Evolutionary conservation across 768 basidiomycete genomes (phyloP), one percentile per base, ranked within the genome.

Genomic region (Lactarius sp.): DNA sequence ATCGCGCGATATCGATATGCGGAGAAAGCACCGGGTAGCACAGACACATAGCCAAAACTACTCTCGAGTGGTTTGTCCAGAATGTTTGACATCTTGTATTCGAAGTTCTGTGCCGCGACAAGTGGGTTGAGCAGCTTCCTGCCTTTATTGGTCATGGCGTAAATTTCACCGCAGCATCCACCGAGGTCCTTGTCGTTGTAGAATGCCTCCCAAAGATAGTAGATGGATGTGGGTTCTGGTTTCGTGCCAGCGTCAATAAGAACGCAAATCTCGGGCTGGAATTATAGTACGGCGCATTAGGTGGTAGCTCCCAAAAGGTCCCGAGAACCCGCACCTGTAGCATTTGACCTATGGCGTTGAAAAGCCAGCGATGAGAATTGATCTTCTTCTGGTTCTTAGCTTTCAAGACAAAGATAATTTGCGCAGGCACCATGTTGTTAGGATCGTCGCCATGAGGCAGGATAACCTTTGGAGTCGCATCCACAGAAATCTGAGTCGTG

Each of bases 61-160:
- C 92, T 94, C 76, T 98, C 95, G 57, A 94, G 80, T 1, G 95
- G 95, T 73, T 97, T 95, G 74, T 95, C 93, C 34, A 98, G 79
- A 71, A 98, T 97, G 75, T 98, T 97, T 51, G 92, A 94, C 92
- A 98, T 96, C 77, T 94, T 97, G 78, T 97, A 97, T 77, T 95
- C 94, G 70, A 95, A 95, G 76, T 98, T 97, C 74, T 98, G 95
- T 16, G 95, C 94, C 8, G 95, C 95, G 36, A 97, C 83, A 54
- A 94, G 77, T 20, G 93, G 95, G 71, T 98, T 98, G 64, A 98
- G 74, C 31, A 98, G 83, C 74, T 97, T 97, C 75, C 75, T 86
- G 50, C 94, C 94, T 16, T 92, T 92, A 74, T 94, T 85, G 70
- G 96, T 90, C 95, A 96, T 96, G 64, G 95, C 95, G 66, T 94